Percentiles rank a stretch among this genome's conserved stretches.
These are phyloP conservation scores for Neurospora terricola DNA, from an alignment of 495 filamentous ascomycete species.

Conservation along the genomic window DNA sequence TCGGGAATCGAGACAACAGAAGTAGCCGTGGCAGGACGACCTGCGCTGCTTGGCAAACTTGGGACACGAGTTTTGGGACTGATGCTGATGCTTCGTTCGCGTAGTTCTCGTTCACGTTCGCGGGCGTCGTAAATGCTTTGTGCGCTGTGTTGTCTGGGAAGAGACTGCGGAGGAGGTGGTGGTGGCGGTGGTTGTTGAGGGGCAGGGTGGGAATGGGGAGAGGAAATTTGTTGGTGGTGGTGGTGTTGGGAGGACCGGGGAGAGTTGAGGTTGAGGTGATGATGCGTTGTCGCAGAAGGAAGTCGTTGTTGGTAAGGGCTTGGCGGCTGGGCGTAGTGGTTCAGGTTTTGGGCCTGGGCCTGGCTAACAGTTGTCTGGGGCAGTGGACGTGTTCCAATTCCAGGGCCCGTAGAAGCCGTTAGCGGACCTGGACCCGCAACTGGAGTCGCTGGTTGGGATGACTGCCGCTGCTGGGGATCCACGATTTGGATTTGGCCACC, in stretches of 20 bases:
- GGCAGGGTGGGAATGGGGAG: conserved; percentile 20
- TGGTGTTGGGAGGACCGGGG: neutral
- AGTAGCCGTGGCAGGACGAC: conserved; percentile 22
- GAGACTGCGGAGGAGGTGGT: conserved; percentile 29
- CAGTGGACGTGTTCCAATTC: neutral
- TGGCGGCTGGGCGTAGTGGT: conserved; percentile 31
- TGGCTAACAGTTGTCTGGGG: conserved; percentile 13
- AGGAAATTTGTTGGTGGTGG: neutral
- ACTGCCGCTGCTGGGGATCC: conserved; percentile 35
- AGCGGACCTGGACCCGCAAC: conserved; percentile 33
- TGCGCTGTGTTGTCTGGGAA: conserved; percentile 38
- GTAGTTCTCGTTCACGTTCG: conserved; percentile 37
- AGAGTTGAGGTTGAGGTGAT: conserved; percentile 4
- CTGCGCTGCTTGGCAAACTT: conserved; percentile 37
- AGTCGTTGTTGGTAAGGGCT: conserved; percentile 46
- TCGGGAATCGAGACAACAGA: conserved; percentile 24
- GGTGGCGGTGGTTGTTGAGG: conserved; percentile 21
- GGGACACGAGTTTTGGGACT: conserved; percentile 54
- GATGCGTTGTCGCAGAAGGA: conserved; percentile 23
- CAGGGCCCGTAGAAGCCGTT: neutral
- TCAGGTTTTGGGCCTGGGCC: conserved; percentile 23
- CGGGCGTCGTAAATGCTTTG: conserved; percentile 33
- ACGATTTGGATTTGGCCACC: conserved; percentile 2
- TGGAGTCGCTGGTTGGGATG: conserved; percentile 47
- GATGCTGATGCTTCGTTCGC: conserved; percentile 42